Evolutionary conservation across 2,329 filamentous ascomycete genomes (phyloP).

Genomic region (Hymenoscyphus linearis): DNA sequence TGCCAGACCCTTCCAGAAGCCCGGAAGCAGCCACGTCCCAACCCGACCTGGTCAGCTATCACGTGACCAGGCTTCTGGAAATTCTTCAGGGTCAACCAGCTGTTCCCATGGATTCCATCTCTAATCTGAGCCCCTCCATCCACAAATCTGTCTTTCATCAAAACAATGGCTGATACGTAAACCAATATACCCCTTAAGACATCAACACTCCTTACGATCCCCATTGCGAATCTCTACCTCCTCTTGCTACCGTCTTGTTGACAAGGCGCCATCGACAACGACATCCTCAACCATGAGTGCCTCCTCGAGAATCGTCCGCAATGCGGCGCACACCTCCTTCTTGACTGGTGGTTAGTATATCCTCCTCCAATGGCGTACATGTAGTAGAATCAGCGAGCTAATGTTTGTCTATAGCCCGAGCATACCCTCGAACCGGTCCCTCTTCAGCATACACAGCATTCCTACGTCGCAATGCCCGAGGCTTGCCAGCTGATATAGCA

Average conservation of each 20-base stretch:
- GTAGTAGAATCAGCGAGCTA: not conserved
- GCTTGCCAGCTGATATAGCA: slow-evolving; percentile 33
- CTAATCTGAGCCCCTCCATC: slow-evolving; percentile 7
- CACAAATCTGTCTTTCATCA: slow-evolving; percentile 9
- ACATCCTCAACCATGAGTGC: slow-evolving; percentile 29
- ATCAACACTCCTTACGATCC: not conserved
- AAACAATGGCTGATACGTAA: slow-evolving; percentile 14
- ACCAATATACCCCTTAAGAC: not conserved
- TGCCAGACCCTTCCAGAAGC: too few species aligned
- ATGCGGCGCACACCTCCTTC: slow-evolving; percentile 31
- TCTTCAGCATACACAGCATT: slow-evolving; percentile 30
- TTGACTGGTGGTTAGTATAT: slow-evolving; percentile 25
- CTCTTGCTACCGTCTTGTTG: slow-evolving; percentile 12
- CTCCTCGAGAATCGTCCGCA: slow-evolving; percentile 33
- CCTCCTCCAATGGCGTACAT: not conserved
- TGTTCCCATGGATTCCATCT: not conserved
- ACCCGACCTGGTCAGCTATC: not conserved
- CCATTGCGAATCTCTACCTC: not conserved
- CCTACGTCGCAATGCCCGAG: slow-evolving; percentile 32
- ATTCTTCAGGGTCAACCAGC: slow-evolving; percentile 10
- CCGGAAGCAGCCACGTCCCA: too few species aligned
- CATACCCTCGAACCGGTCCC: slow-evolving; percentile 27
- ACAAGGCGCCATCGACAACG: slow-evolving; percentile 8
- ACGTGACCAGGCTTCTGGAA: not conserved
- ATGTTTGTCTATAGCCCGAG: slow-evolving; percentile 22